A percentile compares a stretch with the other conserved stretches of the same genome.
Evolutionary conservation across 331 rosid species (phyloP).

Genomic region (Rosa hybrid): DNA sequence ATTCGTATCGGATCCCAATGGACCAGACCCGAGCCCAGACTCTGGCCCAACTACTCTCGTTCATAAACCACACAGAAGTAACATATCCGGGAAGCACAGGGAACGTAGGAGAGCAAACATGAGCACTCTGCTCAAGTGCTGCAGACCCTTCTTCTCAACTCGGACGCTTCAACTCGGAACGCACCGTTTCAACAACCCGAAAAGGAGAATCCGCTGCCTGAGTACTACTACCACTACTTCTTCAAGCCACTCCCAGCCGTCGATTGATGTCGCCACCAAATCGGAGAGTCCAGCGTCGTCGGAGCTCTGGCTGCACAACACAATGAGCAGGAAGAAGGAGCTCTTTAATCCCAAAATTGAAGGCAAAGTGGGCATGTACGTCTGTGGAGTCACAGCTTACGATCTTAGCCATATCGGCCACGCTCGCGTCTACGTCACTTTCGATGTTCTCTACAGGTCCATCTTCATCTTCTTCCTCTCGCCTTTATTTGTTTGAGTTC

Average conservation of each 20-base stretch:
- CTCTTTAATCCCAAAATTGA: slow-evolving; percentile 69
- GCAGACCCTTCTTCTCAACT: slow-evolving; percentile 49
- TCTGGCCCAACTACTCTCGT: not conserved
- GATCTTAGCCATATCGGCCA: slow-evolving; percentile 98
- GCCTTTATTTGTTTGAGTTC: not conserved
- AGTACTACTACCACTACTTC: slow-evolving; percentile 13
- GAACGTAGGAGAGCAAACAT: slow-evolving; percentile 25
- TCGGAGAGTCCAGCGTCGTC: slow-evolving; percentile 28
- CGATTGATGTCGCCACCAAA: slow-evolving; percentile 7
- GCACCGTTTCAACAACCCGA: slow-evolving; percentile 22
- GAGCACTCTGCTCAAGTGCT: slow-evolving; percentile 66
- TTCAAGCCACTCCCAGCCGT: slow-evolving; percentile 45
- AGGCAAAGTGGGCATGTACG: slow-evolving; percentile 88
- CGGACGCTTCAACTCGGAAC: slow-evolving; percentile 37
- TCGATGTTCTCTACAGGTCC: slow-evolving; percentile 92
- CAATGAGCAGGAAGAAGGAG: slow-evolving; percentile 72
- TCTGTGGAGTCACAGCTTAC: slow-evolving; percentile 95
- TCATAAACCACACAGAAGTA: not conserved
- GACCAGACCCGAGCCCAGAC: not conserved
- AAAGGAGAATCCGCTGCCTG: slow-evolving; percentile 31
- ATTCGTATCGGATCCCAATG: not conserved
- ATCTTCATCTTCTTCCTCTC: slow-evolving; percentile 19
- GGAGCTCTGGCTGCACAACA: slow-evolving; percentile 79
- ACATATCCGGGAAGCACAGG: not conserved
- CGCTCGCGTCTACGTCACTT: slow-evolving; percentile 93